Evolutionary conservation across 345 rosid species (phyloP).

Genomic region (Mercurialis annua): DNA sequence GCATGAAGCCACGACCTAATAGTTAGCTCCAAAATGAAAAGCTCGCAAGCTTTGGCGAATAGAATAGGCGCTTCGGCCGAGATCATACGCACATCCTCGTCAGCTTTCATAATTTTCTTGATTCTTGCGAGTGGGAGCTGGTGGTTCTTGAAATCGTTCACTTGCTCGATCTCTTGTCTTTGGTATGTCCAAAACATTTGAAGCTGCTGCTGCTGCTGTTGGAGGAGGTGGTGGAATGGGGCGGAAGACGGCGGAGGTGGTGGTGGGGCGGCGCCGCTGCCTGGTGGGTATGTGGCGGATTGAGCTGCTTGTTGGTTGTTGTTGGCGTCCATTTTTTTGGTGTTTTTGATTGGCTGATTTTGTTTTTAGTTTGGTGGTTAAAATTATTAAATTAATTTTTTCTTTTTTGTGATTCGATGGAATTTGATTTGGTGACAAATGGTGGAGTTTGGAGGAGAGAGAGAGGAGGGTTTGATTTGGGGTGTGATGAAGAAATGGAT

Average conservation of each 20-base stretch:
- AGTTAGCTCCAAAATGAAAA: slow-evolving; percentile 87
- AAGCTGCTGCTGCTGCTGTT: slow-evolving; percentile 89
- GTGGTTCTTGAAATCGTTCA: slow-evolving; percentile 91
- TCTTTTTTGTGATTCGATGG: background rate
- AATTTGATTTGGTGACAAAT: slow-evolving; percentile 4
- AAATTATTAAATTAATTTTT: background rate
- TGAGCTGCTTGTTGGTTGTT: slow-evolving; percentile 44
- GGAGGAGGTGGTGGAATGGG: slow-evolving; percentile 78
- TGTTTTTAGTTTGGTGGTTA: background rate
- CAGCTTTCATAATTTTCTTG: slow-evolving; percentile 98
- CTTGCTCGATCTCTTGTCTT: slow-evolving; percentile 88
- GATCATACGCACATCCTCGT: slow-evolving; percentile 98
- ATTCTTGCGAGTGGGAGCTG: slow-evolving; percentile 92
- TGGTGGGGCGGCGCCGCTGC: slow-evolving; percentile 24
- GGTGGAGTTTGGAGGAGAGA: slow-evolving; percentile 2
- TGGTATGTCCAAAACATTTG: slow-evolving; percentile 92
- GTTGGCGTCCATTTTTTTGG: slow-evolving; percentile 26
- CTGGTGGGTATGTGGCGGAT: slow-evolving; percentile 57
- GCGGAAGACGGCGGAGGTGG: slow-evolving; percentile 28
- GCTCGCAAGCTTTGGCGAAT: slow-evolving; percentile 93
- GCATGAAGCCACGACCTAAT: slow-evolving; percentile 98
- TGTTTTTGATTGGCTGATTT: background rate
- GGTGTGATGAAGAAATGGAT: slow-evolving; percentile 3
- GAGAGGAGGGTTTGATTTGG: background rate
- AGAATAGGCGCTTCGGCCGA: slow-evolving; percentile 94